Evolutionary conservation across 2,329 filamentous ascomycete species (phyloP), one percentile per base, ranked within the genome.

Genomic region (Cladosporium sp.): DNA sequence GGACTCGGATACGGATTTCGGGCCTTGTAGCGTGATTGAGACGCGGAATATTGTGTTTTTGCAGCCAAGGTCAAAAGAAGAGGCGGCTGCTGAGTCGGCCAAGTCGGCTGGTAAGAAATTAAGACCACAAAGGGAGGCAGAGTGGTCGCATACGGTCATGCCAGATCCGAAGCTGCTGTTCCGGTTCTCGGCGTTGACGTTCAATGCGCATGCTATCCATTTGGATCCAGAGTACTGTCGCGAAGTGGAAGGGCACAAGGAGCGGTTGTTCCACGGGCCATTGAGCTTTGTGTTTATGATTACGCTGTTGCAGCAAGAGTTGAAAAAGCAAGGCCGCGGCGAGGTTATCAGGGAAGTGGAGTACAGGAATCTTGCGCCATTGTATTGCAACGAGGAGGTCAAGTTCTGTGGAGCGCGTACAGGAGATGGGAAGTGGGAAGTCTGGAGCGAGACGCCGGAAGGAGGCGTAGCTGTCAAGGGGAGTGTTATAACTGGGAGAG

Each of bases 201-300:
- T 92, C 82, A 99, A 99, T 77, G 92, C 92, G 1, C 95, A 99
- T 78, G 83, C 85, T 18, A 97, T 99, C 71, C 95, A 99, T 79
- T 83, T 96, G 25, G 91, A 97, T 76, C 85, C 84, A 1, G 74
- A 83, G 51, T 96, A 92, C 78, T 88, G 88, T 60, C 84, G 84
- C 46, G 80, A 85, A 14, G 81, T 88, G 14, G 95, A 98, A 77
- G 91, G 91, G 13, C 89, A 96, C 75, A 84, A 84, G 5, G 86
- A 88, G 67, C 81, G 92, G 28, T 84, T 98, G 18, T 91, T 98
- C 64, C 95, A 98, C 73, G 95, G 95, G 0, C 94, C 95, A 0
- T 81, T 99, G 63, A 88, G 87, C 1, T 83, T 96, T 48, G 89
- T 89, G 0, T 81, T 98, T 6, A 88, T 97, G 82, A 82, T 96